Evolutionary conservation across 345 rosid species (phyloP).

Genomic region (Nephelium lappaceum): DNA sequence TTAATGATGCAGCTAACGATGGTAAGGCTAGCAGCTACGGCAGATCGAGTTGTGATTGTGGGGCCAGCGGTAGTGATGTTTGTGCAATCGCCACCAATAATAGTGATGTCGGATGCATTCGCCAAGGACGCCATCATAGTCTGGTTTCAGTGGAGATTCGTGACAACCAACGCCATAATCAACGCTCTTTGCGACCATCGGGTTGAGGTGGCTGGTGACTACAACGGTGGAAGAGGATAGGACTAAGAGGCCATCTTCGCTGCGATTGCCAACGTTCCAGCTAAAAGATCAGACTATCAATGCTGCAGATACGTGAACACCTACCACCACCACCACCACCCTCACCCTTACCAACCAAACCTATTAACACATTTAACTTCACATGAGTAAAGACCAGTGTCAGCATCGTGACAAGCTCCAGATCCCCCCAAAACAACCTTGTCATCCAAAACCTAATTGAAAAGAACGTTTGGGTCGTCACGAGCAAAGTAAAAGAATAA

Average conservation of each 20-base stretch:
- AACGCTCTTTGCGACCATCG: slow-evolving; percentile 86
- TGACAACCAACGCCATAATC: slow-evolving; percentile 92
- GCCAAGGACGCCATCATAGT: slow-evolving; percentile 81
- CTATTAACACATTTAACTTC: slow-evolving; percentile 69
- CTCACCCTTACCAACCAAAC: slow-evolving; percentile 57
- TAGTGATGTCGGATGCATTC: slow-evolving; percentile 50
- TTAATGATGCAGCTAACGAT: slow-evolving; percentile 52
- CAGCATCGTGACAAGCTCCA: slow-evolving; percentile 60
- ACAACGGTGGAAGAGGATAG: slow-evolving; percentile 30
- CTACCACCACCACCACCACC: slow-evolving; percentile 56
- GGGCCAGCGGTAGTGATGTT: slow-evolving; percentile 18
- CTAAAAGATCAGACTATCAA: slow-evolving; percentile 65
- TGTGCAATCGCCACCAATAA: slow-evolving; percentile 25
- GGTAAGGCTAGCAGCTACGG: slow-evolving; percentile 39
- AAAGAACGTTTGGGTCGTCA: slow-evolving; percentile 78
- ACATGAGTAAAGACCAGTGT: slow-evolving; percentile 77
- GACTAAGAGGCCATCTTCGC: slow-evolving; percentile 70
- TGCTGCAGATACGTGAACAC: slow-evolving; percentile 86
- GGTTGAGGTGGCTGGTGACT: slow-evolving; percentile 30
- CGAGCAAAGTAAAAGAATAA: slow-evolving; percentile 66
- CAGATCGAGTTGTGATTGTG: slow-evolving; percentile 20
- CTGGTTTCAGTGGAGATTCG: slow-evolving; percentile 92
- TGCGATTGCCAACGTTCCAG: slow-evolving; percentile 81
- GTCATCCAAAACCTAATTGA: slow-evolving; percentile 54
- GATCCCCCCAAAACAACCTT: slow-evolving; percentile 46